phyloP scores from a whole-genome alignment of 805 yeast species.

The Sugiyamaella qingdaonensis region DNA sequence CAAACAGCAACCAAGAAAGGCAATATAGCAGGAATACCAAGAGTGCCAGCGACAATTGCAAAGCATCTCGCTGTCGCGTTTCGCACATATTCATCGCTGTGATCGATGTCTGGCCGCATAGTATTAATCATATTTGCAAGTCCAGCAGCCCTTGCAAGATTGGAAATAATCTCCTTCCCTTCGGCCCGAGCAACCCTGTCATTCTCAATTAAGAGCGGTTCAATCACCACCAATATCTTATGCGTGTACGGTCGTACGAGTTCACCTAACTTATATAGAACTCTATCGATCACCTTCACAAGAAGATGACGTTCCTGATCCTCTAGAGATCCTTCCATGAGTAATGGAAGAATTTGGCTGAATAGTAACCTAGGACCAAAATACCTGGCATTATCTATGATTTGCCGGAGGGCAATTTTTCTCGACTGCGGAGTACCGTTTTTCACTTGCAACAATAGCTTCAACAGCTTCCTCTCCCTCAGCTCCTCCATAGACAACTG shows the following conservation, averaged over 20 bases:
- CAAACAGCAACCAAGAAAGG: slow-evolving; percentile 84
- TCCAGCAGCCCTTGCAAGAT: slow-evolving; percentile 77
- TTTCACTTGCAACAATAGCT: slow-evolving; percentile 62
- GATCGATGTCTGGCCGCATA: slow-evolving; percentile 77
- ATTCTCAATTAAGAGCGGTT: slow-evolving; percentile 78
- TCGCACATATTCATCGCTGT: slow-evolving; percentile 74
- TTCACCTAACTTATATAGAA: slow-evolving; percentile 62
- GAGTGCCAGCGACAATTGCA: slow-evolving; percentile 76
- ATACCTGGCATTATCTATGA: slow-evolving; percentile 57
- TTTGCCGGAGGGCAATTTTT: slow-evolving; percentile 60
- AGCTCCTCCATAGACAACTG: slow-evolving; percentile 48
- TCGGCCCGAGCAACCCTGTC: slow-evolving; percentile 69
- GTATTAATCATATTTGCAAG: slow-evolving; percentile 72
- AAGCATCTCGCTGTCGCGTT: slow-evolving; percentile 71
- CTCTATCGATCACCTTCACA: slow-evolving; percentile 69
- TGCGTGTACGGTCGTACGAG: slow-evolving; percentile 68
- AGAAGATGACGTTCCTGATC: slow-evolving; percentile 81
- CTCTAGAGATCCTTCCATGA: slow-evolving; percentile 66
- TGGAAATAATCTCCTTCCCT: slow-evolving; percentile 74
- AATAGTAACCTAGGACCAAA: slow-evolving; percentile 71
- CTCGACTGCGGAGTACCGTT: slow-evolving; percentile 71
- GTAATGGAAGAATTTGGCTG: slow-evolving; percentile 66
- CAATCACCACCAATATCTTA: slow-evolving; percentile 64
- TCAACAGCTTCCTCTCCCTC: slow-evolving; percentile 57
- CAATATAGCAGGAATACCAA: slow-evolving; percentile 65